phyloP scores from a whole-genome alignment of 331 rosid genomes.

The Rhamnella rubrinervis region DNA sequence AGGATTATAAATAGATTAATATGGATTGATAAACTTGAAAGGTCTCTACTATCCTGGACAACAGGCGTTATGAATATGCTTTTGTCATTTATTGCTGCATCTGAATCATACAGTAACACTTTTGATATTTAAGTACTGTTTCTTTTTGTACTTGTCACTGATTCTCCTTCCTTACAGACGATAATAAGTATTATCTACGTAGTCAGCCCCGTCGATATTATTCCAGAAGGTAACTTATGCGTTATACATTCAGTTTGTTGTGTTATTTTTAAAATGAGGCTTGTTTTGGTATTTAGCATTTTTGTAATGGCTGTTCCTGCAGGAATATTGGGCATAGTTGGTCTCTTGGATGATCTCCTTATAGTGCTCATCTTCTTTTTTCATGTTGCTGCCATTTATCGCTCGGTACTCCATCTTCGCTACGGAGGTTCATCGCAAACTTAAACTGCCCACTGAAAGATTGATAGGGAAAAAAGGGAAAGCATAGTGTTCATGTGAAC shows the following conservation, averaged over 20 bases:
- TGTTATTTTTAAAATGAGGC: not conserved
- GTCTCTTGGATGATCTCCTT: slow-evolving; percentile 75
- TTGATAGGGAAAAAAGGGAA: too few relatives aligned
- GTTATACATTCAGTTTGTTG: not conserved
- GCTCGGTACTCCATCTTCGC: slow-evolving; percentile 69
- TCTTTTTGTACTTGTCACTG: not conserved
- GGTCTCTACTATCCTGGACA: too few relatives aligned
- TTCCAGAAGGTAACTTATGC: slow-evolving; percentile 74
- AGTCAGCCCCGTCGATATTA: slow-evolving; percentile 81
- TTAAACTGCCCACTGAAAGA: too few relatives aligned
- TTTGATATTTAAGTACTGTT: not conserved
- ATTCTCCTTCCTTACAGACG: slow-evolving; percentile 40
- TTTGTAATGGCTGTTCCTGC: slow-evolving; percentile 16
- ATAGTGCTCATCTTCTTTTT: slow-evolving; percentile 67
- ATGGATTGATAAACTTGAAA: not conserved
- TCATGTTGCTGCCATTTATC: slow-evolving; percentile 73
- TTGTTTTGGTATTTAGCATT: not conserved
- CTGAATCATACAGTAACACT: not conserved
- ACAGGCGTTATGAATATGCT: not conserved
- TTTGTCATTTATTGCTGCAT: not conserved
- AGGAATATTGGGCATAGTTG: slow-evolving; percentile 80
- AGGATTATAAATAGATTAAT: not conserved
- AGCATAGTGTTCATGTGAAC: too few relatives aligned
- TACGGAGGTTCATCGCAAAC: slow-evolving; percentile 57
- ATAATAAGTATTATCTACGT: slow-evolving; percentile 52